Base-by-base conservation (phyloP, 257 asterid species). In the Solanum sejunctum region DNA sequence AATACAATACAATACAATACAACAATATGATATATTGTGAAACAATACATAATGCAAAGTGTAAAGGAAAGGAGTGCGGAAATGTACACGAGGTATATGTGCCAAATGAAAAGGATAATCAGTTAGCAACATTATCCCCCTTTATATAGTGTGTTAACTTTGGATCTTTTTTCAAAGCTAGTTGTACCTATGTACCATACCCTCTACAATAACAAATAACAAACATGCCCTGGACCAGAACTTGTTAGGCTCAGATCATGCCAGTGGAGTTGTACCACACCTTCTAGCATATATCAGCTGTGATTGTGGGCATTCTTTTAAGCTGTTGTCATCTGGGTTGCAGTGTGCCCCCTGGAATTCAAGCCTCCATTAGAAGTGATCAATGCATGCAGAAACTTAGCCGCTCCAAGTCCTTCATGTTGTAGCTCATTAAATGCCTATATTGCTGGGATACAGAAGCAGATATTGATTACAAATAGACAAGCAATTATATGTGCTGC, bases 401-500 rank as follows among this genome's bases (percentile, higher is more conserved):
- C 95, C 63, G 97, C 94, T 81, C 95, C 98, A 1, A 93, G 92
- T 81, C 96, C 97, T 81, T 95, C 96, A 70, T 97, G 99, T 88
- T 97, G 99, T 85, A 93, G 94, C 89, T 91, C 98, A 32, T 88
- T 97, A 75, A 94, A 89, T 85, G 87, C 92, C 6, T 95, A 97
- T 84, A 92, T 95, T 51, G 91, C 91, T 11, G 93, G 96, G 41
- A 81, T 97, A 83, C 98, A 94, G 72, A 92, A 85, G 91, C 98
- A 96, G 89, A 96, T 97, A 97, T 83, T 97, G 90, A 95, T 97
- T 83, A 97, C 99, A 17, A 97, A 97, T 86, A 88, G 93, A 56
- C 99, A 97, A 85, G 99, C 98, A 28, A 97, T 97, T 85, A 89
- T 94, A 12, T 97, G 99, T 63, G 97, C 99, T 41, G 90, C 92